Conservation (phyloP, 108 stramenopile genomes). For the Aurantiochytrium sp. region DNA sequence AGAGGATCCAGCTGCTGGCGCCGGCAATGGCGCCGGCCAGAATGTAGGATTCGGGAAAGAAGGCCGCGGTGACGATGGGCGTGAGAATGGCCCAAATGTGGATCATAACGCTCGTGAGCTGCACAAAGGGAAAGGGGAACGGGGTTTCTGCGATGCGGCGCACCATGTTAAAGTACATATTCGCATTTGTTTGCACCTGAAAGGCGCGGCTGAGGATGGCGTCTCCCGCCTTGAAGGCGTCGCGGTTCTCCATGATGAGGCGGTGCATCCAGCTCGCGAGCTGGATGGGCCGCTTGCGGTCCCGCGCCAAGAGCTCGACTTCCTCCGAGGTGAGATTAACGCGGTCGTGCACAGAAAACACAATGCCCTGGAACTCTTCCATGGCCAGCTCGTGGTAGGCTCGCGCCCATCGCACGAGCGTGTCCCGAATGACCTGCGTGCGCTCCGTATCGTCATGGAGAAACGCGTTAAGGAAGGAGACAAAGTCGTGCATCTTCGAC, state of each 20-base stretch:
- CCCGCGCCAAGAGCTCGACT: neutral
- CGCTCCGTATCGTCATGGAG: neutral
- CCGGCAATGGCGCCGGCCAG: neutral
- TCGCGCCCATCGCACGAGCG: neutral
- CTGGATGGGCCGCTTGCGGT: slow-evolving; percentile 6
- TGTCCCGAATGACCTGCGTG: neutral
- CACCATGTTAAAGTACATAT: slow-evolving; percentile 1
- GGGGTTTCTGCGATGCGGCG: slow-evolving; percentile 5
- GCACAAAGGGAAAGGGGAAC: slow-evolving; percentile 29
- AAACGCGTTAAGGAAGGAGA: neutral
- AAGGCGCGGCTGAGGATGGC: slow-evolving; percentile 16
- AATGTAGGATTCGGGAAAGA: neutral
- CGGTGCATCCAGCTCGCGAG: neutral
- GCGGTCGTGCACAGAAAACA: neutral
- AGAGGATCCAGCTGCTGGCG: neutral
- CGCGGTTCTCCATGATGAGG: slow-evolving; percentile 14
- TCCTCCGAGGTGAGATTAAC: neutral
- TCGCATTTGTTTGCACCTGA: neutral
- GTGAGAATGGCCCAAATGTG: slow-evolving; percentile 4
- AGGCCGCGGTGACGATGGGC: neutral
- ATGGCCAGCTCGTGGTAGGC: slow-evolving; percentile 11
- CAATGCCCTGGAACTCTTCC: slow-evolving; percentile 10
- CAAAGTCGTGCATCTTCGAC: slow-evolving; percentile 18
- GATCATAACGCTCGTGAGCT: slow-evolving; percentile 17
- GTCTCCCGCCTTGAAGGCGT: neutral